Base-by-base conservation (phyloP, 768 basidiomycete genomes). In the Podaxis mareebaensis region DNA sequence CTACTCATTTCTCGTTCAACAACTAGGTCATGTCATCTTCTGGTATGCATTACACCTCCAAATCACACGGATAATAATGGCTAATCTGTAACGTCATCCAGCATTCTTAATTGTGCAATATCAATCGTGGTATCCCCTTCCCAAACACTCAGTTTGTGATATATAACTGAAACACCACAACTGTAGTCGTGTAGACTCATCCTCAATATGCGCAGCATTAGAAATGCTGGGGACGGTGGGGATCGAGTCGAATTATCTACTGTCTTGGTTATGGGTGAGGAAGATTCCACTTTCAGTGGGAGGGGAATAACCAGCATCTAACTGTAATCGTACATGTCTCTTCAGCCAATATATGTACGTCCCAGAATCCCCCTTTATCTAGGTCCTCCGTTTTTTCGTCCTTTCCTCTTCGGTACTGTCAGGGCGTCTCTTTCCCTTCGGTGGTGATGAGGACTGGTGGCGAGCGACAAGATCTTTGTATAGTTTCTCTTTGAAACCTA, bases 151-250 rank as follows among this genome's bases (percentile, higher is more conserved):
- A 49, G 48, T 49, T n/a, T 24, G 20, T 24, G 22, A 20, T 10
- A 17, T 46, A 4, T 4, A 20, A 46, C 49, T 51, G 24, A 49
- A 51, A 11, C 5, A 12, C 13, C 12, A 3, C 26, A 11, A 12
- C 7, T 26, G 13, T 22, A 51, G 54, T 22, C 54, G 3, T 56
- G 54, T 7, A 22, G 54, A 20, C 39, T 56, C 4, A 56, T 56
- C 24, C 54, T 56, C 38, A 56, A 56, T 30, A 56, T 40, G 39
- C 54, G 54, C 20, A 40, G 39, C 11, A 26, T 56, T n/a, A 56
- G 24, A 20, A 24, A 24, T 4, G 17, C 30, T 4, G 24, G 4
- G 2, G 54, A 12, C 11, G 38, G 20, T 13, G n/a, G 4, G 8
- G n/a, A 2, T 40, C 38, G 12, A 20, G 20, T 30, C n/a, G 54